phyloP scores from a whole-genome alignment of 148 eudicot species.

The Nepenthes mirabilis region DNA sequence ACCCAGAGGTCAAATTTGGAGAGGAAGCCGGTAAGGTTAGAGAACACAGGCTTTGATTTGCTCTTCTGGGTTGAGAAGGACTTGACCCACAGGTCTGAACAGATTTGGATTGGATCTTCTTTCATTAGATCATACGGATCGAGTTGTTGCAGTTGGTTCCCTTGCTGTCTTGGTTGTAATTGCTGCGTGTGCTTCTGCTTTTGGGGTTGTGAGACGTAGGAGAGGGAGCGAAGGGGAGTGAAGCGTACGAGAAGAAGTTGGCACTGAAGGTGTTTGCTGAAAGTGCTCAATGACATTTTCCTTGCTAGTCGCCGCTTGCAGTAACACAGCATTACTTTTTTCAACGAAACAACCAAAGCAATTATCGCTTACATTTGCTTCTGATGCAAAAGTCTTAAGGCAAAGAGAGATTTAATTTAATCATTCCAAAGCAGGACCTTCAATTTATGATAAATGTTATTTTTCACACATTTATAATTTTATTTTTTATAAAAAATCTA shows the following conservation, averaged over 20 bases:
- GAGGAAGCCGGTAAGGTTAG: conserved; percentile 73
- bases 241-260: conserved; percentile 10
- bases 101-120: conserved; percentile 63
- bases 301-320: too few relatives aligned
- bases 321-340: too few relatives aligned
- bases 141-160: conserved; percentile 9
- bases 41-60: conserved; percentile 18
- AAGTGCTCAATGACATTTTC: conserved; percentile 34
- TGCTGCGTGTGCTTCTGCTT: conserved; percentile 1
- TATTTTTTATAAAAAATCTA: too few relatives aligned
- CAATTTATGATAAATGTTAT: too few relatives aligned
- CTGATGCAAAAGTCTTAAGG: too few relatives aligned
- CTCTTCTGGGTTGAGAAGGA: conserved; percentile 29
- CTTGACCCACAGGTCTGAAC: conserved; percentile 65
- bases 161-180: conserved; percentile 4
- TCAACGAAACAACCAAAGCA: too few relatives aligned
- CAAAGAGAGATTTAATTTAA: too few relatives aligned
- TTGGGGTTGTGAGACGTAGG: conserved; percentile 10
- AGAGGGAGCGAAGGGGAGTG: conserved; percentile 15
- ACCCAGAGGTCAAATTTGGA: conserved; percentile 77
- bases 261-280: conserved; percentile 53
- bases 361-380: too few relatives aligned
- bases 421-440: too few relatives aligned
- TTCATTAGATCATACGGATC: conserved; percentile 47
- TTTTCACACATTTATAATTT: too few relatives aligned